Base-by-base conservation (phyloP, 2,329 filamentous ascomycete genomes). In the Botrytis deweyae region DNA sequence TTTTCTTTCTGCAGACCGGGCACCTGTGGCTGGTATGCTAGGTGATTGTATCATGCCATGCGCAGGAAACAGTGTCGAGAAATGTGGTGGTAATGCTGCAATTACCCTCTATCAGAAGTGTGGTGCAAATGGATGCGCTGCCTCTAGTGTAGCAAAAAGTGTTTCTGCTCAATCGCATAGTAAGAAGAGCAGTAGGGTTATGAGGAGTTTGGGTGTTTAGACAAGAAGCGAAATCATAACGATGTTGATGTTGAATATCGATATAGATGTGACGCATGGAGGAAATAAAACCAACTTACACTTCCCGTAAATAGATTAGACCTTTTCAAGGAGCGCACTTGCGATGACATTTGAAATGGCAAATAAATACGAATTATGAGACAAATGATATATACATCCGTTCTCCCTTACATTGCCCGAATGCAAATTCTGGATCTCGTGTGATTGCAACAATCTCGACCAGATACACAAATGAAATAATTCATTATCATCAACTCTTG, bases 91-190 rank as follows among this genome's bases (percentile, higher is more conserved):
- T 9, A 46, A 10, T 70, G 58, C 59, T 12, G 68, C 68, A 4
- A 71, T 74, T 22, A 71, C 72, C 2, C 65, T 73, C n/a, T 73
- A 73, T 52, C 72, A 58, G 4, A 70, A 70, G 67, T 73, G 72
- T 40, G 46, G 16, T 46, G 40, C 42, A 22, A 12, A 42, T 12
- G 29, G 29, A 36, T 72, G 70, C 36, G 22, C 46, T 5, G n/a
- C 72, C 1, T 52, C 36, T 3, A 33, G 44, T 33, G 22, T 16
- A 36, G 6, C 72, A 55, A 64, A 25, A 1, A 38, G 55, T 44
- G 25, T 8, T 25, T 44, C 55, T 38, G 7, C 36, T n/a, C 55
- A 59, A 12, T 46, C 44, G n/a, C 42, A 49, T 29, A 70, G 49
- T 20, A 33, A 4, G 36, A 72, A 18, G 40, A 72, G 52, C 20